Conservation (phyloP, 805 yeast species). For the Saccharomycopsis babjevae region DNA sequence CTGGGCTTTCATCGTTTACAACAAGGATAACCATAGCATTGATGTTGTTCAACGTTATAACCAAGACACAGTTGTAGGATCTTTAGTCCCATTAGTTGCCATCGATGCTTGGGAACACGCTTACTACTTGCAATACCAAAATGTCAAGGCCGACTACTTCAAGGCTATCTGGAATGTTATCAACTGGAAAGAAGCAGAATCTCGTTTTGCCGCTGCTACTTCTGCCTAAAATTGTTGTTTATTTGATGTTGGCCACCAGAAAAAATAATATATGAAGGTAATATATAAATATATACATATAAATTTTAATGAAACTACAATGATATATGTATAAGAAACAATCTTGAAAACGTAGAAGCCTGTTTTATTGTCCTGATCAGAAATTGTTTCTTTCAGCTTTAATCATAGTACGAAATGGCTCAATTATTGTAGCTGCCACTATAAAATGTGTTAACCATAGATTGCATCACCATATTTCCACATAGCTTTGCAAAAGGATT, state of each 20-base stretch:
- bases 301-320: no score
- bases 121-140: slow-evolving; percentile 85
- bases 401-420: no score
- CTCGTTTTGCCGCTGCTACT: slow-evolving; percentile 38
- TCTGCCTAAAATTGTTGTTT: background rate
- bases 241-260: no score
- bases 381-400: no score
- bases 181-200: slow-evolving; percentile 87
- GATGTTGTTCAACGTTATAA: slow-evolving; percentile 75
- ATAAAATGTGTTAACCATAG: background rate
- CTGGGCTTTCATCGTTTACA: slow-evolving; percentile 87
- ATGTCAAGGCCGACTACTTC: slow-evolving; percentile 86
- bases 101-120: slow-evolving; percentile 98
- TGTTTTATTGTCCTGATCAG: no score
- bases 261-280: no score
- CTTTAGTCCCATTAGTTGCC: slow-evolving; percentile 65
- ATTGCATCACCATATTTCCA: slow-evolving; percentile 10
- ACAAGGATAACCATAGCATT: slow-evolving; percentile 60
- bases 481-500: slow-evolving; percentile 13
- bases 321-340: no score
- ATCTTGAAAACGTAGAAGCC: no score
- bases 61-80: slow-evolving; percentile 76
- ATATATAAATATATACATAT: no score
- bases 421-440: background rate
- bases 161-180: slow-evolving; percentile 90